phyloP scores from a whole-genome alignment of 2,329 filamentous ascomycete genomes.

The Calonectria pseudoreteaudii region DNA sequence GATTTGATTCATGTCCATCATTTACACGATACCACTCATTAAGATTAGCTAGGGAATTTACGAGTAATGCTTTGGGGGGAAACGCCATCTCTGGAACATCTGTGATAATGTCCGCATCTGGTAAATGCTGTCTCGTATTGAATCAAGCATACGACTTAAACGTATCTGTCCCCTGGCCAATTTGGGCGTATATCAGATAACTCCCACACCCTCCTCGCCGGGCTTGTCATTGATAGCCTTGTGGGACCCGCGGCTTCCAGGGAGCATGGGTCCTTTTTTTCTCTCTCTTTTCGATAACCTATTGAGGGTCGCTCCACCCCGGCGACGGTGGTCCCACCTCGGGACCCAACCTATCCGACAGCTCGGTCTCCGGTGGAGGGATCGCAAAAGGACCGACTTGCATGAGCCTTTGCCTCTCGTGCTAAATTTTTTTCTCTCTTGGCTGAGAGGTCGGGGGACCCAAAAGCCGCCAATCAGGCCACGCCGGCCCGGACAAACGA shows the following conservation, averaged over 20 bases:
- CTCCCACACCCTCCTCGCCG: not conserved
- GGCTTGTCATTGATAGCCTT: slow-evolving; percentile 1
- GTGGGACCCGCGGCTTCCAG: slow-evolving; percentile 6
- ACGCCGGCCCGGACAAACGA: not conserved
- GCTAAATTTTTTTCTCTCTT: not conserved
- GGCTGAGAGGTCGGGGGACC: not conserved
- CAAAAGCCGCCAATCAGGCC: slow-evolving; percentile 14
- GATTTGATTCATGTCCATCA: not conserved
- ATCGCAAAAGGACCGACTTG: slow-evolving; percentile 22
- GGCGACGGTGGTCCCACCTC: slow-evolving; percentile 22
- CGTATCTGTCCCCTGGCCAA: not conserved
- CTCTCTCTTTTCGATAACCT: slow-evolving; percentile 19
- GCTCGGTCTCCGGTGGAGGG: slow-evolving; percentile 15
- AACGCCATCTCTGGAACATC: not conserved
- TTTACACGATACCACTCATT: not conserved
- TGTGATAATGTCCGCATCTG: not conserved
- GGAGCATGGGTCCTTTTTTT: not conserved
- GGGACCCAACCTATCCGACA: slow-evolving; percentile 8
- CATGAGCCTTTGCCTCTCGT: not conserved
- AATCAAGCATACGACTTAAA: not conserved
- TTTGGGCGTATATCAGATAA: not conserved
- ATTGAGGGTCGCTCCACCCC: slow-evolving; percentile 11
- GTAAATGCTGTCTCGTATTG: not conserved
- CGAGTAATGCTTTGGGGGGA: not conserved
- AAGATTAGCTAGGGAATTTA: not conserved